Evolutionary conservation across 2,329 filamentous ascomycete genomes (phyloP), one percentile per base, ranked within the genome.

Genomic region (Pseudogymnoascus sp.): DNA sequence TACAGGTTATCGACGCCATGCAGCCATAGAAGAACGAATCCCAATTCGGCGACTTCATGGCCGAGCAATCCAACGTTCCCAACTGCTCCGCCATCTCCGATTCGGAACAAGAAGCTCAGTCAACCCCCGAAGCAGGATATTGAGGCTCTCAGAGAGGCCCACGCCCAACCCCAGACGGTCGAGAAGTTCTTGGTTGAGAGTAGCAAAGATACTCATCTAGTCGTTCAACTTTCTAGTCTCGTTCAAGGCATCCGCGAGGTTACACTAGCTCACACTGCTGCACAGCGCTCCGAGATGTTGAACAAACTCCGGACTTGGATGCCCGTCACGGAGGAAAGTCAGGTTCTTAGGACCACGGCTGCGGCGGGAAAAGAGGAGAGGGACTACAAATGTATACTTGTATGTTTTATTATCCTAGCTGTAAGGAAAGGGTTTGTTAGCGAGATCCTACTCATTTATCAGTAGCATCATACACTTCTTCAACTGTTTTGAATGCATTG

Each of bases 21-120:
- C 89, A 93, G 67, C 83, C 86, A 12, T 96, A 91, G 92, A 91
- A 91, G 75, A 87, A 96, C 70, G 89, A 96, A 73, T 97, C 93
- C 35, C 85, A 92, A 67, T 93, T 95, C 71, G 84, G 86, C 67
- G 88, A 92, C 69, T 91, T 91, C 77, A 91, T 96, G 69, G 85
- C 85, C 67, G 89, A 93, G 74, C 89, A 89, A 77, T 88, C 85
- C 79, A n/a, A 89, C 87, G 19, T 88, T 89, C 70, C 84, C 86
- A 64, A 87, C 84, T 61, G 85, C 86, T 40, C 86, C 86, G 7
- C 81, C 80, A 65, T 89, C 84, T 66, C 85, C 84, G 50, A 81
- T 78, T 61, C 84, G 83, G 60, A 84, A 85, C 66, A 85, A 82
- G 73, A 72, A 71, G 60, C 81, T 85, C 50, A 82, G 80, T 67